A percentile compares a stretch with the other conserved stretches of the same genome.
Evolutionary conservation across 139 green algal species (phyloP).

Genomic region (Tetratostichococcus sp.): DNA sequence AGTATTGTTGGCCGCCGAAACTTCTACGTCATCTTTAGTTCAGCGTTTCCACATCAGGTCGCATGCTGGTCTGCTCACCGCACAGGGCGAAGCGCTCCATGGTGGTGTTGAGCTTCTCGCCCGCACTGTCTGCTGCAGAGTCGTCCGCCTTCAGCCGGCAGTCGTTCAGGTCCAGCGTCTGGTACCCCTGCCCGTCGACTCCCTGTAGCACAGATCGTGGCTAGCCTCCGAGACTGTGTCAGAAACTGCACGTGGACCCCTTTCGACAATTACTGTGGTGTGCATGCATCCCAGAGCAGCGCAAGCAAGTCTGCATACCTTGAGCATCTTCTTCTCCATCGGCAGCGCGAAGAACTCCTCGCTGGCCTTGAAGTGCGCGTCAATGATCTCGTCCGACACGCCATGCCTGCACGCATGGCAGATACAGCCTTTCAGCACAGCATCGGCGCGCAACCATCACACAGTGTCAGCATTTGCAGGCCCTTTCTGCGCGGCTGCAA

Average conservation of each 20-base stretch:
- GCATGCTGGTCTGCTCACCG: too few species aligned
- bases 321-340: constrained; percentile 43
- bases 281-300: constrained; percentile 30
- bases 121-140: too few species aligned
- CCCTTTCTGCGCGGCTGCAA: too few species aligned
- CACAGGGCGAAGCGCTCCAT: background rate
- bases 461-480: too few species aligned
- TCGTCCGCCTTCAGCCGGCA: background rate
- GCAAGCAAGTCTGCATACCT: background rate
- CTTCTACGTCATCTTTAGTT: too few species aligned
- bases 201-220: too few species aligned
- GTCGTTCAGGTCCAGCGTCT: background rate
- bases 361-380: constrained; percentile 40
- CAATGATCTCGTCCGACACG: constrained; percentile 37
- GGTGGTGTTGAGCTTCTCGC: background rate
- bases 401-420: too few species aligned
- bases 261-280: constrained; percentile 22
- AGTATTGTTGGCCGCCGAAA: too few species aligned
- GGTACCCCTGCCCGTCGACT: background rate
- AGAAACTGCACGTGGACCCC: background rate
- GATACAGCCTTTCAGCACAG: too few species aligned
- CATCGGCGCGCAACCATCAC: too few species aligned
- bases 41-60: too few species aligned
- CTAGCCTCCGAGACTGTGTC: too few species aligned
- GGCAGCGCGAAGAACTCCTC: constrained; percentile 59